Evolutionary conservation across 345 rosid species (phyloP).

Genomic region (Eucalyptus sp.): DNA sequence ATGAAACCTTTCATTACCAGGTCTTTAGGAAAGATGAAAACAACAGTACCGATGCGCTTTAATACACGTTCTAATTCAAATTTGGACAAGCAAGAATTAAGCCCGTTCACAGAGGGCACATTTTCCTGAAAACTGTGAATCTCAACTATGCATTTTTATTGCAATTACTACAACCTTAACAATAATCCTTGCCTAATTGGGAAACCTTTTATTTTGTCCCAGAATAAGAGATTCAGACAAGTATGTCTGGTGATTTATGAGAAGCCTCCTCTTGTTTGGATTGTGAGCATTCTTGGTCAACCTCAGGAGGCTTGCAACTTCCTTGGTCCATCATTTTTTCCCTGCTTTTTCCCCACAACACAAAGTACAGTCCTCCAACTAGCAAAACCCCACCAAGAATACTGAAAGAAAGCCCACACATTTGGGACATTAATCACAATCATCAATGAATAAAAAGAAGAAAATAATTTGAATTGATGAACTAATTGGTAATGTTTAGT

Average conservation of each 20-base stretch:
- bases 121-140: not conserved
- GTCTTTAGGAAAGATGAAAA: not conserved
- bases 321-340: conserved; percentile 13
- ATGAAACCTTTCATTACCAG: not conserved
- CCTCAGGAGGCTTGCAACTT: not conserved
- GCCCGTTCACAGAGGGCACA: not conserved
- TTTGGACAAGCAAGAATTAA: not conserved
- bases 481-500: not conserved
- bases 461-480: not conserved
- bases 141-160: not conserved
- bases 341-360: conserved; percentile 76
- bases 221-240: not conserved
- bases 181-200: not conserved
- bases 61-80: not conserved
- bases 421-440: not conserved
- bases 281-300: not conserved
- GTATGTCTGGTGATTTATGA: not conserved
- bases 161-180: not conserved
- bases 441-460: not conserved
- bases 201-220: not conserved
- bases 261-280: not conserved
- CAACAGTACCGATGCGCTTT: not conserved
- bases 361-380: conserved; percentile 74
- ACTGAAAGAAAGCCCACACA: conserved; percentile 17
- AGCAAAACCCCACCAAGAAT: conserved; percentile 58